phyloP scores from a whole-genome alignment of 2,329 filamentous ascomycete species.

The Alternaria postmessia region DNA sequence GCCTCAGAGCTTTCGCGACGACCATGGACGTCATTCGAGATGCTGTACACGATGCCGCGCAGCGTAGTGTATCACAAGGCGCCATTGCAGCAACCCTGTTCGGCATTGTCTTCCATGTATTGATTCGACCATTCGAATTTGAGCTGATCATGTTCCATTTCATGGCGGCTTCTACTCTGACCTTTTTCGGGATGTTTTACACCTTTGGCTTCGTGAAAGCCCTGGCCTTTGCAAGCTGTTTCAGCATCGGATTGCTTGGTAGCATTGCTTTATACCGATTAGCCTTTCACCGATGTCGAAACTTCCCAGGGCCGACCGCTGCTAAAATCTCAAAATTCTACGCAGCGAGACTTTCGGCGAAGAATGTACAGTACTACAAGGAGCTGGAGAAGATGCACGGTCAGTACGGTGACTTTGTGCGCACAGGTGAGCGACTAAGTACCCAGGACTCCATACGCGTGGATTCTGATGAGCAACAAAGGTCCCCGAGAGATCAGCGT shows the following conservation, averaged over 20 bases:
- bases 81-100: constrained; percentile 18
- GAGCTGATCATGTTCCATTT: constrained; percentile 37
- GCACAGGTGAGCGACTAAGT: constrained; percentile 34
- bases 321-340: constrained; percentile 42
- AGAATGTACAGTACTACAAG: constrained; percentile 39
- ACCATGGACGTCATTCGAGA: constrained; percentile 9
- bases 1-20: not conserved
- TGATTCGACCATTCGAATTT: constrained; percentile 29
- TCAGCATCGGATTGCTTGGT: constrained; percentile 22
- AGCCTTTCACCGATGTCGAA: constrained; percentile 34
- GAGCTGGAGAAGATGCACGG: constrained; percentile 40
- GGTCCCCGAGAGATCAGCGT: constrained; percentile 37
- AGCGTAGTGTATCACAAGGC: not conserved
- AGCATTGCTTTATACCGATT: constrained; percentile 39
- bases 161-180: constrained; percentile 20
- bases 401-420: constrained; percentile 47
- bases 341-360: constrained; percentile 33
- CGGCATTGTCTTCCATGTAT: constrained; percentile 31
- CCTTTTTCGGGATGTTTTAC: constrained; percentile 23
- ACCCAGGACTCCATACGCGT: not conserved
- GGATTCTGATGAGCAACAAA: constrained; percentile 8
- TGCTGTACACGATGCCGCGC: not conserved
- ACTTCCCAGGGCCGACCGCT: constrained; percentile 33
- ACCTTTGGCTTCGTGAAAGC: constrained; percentile 17
- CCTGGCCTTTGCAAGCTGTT: constrained; percentile 10